Percentiles rank a stretch among this genome's conserved stretches.
Evolutionary conservation across 352 stramenopile genomes (phyloP).

Genomic region (Blastocystis hominis): DNA sequence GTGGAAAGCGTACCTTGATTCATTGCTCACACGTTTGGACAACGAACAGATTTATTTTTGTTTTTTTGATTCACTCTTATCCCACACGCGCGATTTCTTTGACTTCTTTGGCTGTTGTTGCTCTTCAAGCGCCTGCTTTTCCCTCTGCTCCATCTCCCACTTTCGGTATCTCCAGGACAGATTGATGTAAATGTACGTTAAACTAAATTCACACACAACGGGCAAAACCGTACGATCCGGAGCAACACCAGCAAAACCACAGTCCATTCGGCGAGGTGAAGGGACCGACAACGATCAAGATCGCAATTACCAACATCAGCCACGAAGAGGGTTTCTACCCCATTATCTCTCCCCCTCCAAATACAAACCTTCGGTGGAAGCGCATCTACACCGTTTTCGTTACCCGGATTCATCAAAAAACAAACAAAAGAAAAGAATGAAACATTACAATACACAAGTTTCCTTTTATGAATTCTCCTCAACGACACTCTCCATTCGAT

Average conservation of each 20-base stretch:
- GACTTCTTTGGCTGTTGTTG: neutral
- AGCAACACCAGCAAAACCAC: slow-evolving; percentile 46
- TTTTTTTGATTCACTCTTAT: slow-evolving; percentile 50
- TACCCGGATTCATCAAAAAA: neutral
- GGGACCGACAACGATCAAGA: slow-evolving; percentile 21
- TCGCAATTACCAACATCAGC: slow-evolving; percentile 1
- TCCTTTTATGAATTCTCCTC: neutral
- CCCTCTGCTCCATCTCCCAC: slow-evolving; percentile 10
- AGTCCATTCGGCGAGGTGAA: slow-evolving; percentile 28
- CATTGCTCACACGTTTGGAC: neutral
- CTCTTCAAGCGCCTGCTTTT: neutral
- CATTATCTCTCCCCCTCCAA: neutral
- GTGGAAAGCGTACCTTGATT: neutral
- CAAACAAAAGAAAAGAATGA: neutral
- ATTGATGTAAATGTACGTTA: slow-evolving; percentile 52
- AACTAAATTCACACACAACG: neutral
- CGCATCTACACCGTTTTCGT: neutral
- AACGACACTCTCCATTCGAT: neutral
- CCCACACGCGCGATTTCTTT: no score
- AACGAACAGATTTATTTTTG: slow-evolving; percentile 46
- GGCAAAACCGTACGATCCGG: neutral
- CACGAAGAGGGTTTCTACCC: neutral
- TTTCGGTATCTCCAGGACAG: neutral
- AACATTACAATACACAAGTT: neutral
- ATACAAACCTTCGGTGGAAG: neutral